Conservation (phyloP, 2,329 filamentous ascomycete genomes). For the Colletotrichum trifolii region DNA sequence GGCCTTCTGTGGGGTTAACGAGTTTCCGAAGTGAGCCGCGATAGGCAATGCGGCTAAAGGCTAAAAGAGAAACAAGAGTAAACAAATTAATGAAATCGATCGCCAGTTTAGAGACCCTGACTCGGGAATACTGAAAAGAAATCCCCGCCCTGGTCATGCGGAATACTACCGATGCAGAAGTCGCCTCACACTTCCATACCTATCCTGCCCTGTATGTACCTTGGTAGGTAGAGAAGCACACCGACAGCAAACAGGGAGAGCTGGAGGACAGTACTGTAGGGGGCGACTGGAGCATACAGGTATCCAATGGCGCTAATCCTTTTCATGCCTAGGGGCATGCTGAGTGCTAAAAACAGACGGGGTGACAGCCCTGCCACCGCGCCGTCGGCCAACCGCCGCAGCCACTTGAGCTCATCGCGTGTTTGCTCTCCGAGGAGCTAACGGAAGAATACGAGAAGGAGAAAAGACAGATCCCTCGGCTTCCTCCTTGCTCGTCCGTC, state of each 20-base stretch:
- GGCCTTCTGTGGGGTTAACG: no score
- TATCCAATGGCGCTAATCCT: slow-evolving; percentile 12
- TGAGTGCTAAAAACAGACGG: slow-evolving; percentile 29
- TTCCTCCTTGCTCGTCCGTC: background rate
- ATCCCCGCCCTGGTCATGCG: no score
- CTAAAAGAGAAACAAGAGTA: no score
- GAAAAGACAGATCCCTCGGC: slow-evolving; percentile 15
- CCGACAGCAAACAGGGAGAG: background rate
- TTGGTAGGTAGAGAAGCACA: background rate
- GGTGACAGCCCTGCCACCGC: slow-evolving; percentile 13
- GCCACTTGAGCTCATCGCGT: slow-evolving; percentile 13
- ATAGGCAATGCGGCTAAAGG: no score
- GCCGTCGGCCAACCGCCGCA: slow-evolving; percentile 2
- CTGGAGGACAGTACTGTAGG: background rate
- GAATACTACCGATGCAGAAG: no score
- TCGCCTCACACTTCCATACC: no score
- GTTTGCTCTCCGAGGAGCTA: background rate
- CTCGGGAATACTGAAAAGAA: no score
- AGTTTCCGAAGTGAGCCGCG: no score
- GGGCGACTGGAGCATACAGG: slow-evolving; percentile 16
- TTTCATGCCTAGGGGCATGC: background rate
- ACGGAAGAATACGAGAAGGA: slow-evolving; percentile 26
- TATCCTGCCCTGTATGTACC: background rate
- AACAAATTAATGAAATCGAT: no score
- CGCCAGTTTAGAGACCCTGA: no score